phyloP scores from a whole-genome alignment of 176 grass and related monocot species.

The Zizania latifolia region DNA sequence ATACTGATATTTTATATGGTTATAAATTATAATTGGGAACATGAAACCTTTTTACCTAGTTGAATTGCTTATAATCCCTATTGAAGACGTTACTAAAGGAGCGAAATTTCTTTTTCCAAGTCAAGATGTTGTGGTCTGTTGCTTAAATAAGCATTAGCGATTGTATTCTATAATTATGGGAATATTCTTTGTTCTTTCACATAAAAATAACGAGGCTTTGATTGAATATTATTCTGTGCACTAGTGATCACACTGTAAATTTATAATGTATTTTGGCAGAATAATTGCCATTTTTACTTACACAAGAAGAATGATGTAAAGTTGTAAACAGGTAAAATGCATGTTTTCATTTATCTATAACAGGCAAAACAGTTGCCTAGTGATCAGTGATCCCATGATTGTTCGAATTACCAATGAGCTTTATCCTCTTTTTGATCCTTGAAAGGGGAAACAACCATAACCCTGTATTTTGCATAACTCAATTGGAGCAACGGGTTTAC shows the following conservation, averaged over 20 bases:
- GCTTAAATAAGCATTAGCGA: background rate
- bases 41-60: background rate
- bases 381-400: background rate
- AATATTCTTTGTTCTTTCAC: background rate
- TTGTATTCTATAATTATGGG: background rate
- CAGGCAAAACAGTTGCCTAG: background rate
- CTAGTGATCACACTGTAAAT: background rate
- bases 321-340: background rate
- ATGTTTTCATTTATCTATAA: background rate
- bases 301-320: background rate
- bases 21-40: background rate
- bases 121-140: background rate
- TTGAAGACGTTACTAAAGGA: background rate
- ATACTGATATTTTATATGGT: background rate
- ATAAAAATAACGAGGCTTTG: background rate
- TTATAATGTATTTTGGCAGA: background rate
- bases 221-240: background rate
- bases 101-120: background rate
- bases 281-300: background rate
- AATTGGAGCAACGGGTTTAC: background rate
- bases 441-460: slow-evolving; percentile 1
- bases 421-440: background rate
- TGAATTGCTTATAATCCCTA: background rate
- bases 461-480: background rate
- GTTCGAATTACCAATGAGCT: background rate